phyloP scores from a whole-genome alignment of 768 basidiomycete species.

The Collybiopsis luxurians region DNA sequence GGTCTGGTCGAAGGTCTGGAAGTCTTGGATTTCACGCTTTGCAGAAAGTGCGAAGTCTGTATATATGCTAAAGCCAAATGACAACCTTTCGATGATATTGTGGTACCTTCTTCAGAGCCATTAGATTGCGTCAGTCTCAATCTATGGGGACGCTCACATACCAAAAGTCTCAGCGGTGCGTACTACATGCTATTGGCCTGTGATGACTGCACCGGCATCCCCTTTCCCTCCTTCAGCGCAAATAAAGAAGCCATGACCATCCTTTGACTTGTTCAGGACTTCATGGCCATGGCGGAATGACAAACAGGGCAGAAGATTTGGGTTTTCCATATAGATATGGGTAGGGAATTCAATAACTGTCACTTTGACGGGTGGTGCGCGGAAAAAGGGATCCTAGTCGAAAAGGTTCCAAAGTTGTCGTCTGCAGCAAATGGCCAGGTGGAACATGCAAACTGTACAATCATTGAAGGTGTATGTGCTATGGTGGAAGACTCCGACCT shows the following conservation, averaged over 20 bases:
- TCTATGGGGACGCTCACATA: not conserved
- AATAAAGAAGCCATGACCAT: not conserved
- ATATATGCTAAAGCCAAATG: not conserved
- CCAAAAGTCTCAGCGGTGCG: not conserved
- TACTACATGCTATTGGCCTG: not conserved
- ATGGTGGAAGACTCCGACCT: not conserved
- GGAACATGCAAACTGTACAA: not conserved
- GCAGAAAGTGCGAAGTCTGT: not conserved
- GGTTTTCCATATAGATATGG: not conserved
- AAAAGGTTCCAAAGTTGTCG: not conserved
- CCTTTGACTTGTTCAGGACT: not conserved
- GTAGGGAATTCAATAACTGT: not conserved
- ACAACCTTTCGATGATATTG: constrained; percentile 6
- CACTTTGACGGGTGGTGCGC: not conserved
- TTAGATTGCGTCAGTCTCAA: constrained; percentile 1
- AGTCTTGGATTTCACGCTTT: not conserved
- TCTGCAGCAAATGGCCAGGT: not conserved
- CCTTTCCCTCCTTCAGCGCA: not conserved
- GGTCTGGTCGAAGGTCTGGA: not conserved
- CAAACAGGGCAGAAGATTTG: not conserved
- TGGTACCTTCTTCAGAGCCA: not conserved
- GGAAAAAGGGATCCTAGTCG: not conserved
- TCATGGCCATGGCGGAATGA: not conserved
- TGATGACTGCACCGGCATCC: not conserved
- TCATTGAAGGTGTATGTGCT: not conserved